Percentiles rank a stretch among this genome's conserved stretches.
These are phyloP conservation scores for Viridothelium virens DNA, from an alignment of 495 filamentous ascomycete genomes.

Conservation along the genomic window DNA sequence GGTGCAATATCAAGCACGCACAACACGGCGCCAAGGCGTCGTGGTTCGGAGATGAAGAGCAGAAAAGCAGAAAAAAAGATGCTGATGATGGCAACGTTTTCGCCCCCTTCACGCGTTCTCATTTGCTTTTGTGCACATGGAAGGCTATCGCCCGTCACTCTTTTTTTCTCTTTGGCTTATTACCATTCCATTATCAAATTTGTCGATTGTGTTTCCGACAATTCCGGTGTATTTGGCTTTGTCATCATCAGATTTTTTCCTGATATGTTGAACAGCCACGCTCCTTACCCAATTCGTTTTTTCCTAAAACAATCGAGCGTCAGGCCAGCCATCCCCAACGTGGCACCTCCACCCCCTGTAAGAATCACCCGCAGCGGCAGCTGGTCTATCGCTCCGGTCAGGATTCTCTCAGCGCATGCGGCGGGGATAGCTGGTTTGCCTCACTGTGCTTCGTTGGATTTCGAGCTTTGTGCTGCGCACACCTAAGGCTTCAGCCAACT, in stretches of 20 bases:
- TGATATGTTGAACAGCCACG: constrained; percentile 9
- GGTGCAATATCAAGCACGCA: constrained; percentile 28
- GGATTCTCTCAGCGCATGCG: neutral
- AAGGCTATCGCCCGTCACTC: constrained; percentile 9
- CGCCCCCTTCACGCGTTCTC: neutral
- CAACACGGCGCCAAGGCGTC: constrained; percentile 66
- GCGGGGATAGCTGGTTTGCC: too few relatives aligned
- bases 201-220: constrained; percentile 2
- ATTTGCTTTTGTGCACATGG: neutral
- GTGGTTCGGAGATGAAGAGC: constrained; percentile 48
- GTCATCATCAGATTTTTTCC: neutral
- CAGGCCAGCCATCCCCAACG: neutral
- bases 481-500: neutral
- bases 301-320: neutral
- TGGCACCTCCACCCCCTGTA: neutral
- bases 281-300: constrained; percentile 9
- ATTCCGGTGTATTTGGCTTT: neutral
- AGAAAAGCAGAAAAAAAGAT: neutral
- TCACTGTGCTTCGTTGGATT: too few relatives aligned
- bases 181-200: neutral
- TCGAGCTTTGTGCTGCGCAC: neutral
- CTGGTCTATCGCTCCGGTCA: neutral
- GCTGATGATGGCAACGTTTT: constrained; percentile 6
- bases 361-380: neutral
- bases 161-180: neutral